Evolutionary conservation across 176 grass and related monocot species (phyloP).

Genomic region (Bothriochloa decipiens): DNA sequence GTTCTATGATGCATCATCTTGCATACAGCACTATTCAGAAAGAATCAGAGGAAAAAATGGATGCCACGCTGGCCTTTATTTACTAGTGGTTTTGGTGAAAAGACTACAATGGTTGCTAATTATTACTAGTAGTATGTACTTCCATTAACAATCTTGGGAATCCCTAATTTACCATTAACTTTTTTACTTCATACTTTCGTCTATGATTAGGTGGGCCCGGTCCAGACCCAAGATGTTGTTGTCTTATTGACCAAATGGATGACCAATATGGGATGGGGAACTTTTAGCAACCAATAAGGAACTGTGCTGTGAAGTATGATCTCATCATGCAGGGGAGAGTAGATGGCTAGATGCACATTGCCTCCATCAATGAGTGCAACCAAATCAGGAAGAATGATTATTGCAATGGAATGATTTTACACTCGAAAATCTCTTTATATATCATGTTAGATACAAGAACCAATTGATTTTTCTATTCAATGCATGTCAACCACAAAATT

Average conservation of each 20-base stretch:
- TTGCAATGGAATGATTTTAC: neutral
- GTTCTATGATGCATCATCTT: constrained; percentile 19
- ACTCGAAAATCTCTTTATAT: too few relatives aligned
- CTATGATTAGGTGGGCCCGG: neutral
- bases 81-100: neutral
- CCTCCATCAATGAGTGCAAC: neutral
- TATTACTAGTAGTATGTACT: neutral
- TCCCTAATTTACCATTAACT: neutral
- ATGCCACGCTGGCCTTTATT: neutral
- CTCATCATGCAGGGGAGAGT: neutral
- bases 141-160: neutral
- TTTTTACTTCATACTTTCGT: neutral
- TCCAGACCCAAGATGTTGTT: neutral
- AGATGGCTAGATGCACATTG: neutral
- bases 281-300: constrained; percentile 4
- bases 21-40: neutral
- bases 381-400: neutral
- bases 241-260: neutral
- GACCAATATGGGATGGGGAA: neutral
- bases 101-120: neutral
- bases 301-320: neutral
- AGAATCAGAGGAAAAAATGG: neutral
- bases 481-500: neutral
- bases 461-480: neutral
- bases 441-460: neutral